Conservation (phyloP, 805 yeast genomes). For the Candida orba region DNA sequence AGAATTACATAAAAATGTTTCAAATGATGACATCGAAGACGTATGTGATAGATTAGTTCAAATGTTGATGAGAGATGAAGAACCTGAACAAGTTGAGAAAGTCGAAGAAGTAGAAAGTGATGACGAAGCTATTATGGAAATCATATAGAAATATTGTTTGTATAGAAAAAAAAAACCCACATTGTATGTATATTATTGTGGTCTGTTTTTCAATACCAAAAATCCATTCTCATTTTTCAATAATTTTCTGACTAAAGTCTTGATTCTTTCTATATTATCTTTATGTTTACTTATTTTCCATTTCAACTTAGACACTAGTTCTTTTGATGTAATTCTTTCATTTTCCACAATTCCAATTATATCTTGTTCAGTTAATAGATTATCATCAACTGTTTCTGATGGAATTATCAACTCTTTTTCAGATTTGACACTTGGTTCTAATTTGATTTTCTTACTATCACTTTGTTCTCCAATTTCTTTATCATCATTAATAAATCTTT, state of each 20-base stretch:
- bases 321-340: constrained; percentile 46
- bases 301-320: constrained; percentile 52
- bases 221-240: constrained; percentile 39
- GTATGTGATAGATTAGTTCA: constrained; percentile 82
- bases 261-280: constrained; percentile 56
- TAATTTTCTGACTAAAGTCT: constrained; percentile 47
- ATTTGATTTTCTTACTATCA: constrained; percentile 30
- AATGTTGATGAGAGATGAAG: constrained; percentile 88
- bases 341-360: constrained; percentile 54
- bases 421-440: constrained; percentile 19
- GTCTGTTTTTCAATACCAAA: constrained; percentile 17
- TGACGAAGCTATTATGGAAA: constrained; percentile 32
- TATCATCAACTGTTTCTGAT: constrained; percentile 9
- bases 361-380: constrained; percentile 59
- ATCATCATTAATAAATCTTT: constrained; percentile 25
- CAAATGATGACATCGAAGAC: constrained; percentile 47
- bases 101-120: constrained; percentile 29
- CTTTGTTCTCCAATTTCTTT: constrained; percentile 5
- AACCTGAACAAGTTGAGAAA: constrained; percentile 37
- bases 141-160: constrained; percentile 17
- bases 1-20: constrained; percentile 65
- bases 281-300: constrained; percentile 56
- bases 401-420: background rate
- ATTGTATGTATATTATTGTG: background rate
- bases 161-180: background rate